These are phyloP conservation scores for Pseudopyricularia cyperi DNA, from an alignment of 2,329 filamentous ascomycete genomes.

Conservation along the genomic window DNA sequence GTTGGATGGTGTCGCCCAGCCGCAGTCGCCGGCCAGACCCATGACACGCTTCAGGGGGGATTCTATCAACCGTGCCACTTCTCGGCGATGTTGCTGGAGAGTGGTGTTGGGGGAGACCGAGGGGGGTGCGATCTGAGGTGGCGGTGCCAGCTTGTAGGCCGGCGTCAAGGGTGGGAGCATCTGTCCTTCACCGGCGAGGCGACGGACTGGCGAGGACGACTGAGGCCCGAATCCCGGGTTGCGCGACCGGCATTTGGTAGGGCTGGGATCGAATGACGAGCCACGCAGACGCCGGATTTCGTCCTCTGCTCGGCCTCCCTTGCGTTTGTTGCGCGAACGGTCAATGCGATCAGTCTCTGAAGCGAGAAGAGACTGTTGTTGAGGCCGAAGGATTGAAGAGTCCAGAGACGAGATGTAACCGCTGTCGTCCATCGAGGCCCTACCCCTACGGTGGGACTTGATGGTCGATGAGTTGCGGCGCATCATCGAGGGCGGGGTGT, in stretches of 20 bases:
- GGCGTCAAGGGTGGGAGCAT: constrained; percentile 72
- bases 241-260: constrained; percentile 53
- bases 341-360: constrained; percentile 62
- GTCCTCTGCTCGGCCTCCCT: constrained; percentile 74
- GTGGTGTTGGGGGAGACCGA: constrained; percentile 92
- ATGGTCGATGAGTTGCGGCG: constrained; percentile 42
- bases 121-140: constrained; percentile 38
- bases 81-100: constrained; percentile 73
- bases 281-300: constrained; percentile 88
- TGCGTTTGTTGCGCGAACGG: constrained; percentile 50
- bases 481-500: constrained; percentile 46
- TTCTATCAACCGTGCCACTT: constrained; percentile 68
- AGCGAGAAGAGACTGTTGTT: constrained; percentile 53
- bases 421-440: constrained; percentile 74
- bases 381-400: constrained; percentile 71
- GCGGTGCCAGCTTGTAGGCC: constrained; percentile 64
- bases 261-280: constrained; percentile 77
- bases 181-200: constrained; percentile 29
- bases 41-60: constrained; percentile 49
- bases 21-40: constrained; percentile 17
- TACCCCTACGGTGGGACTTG: constrained; percentile 62
- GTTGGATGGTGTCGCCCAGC: constrained; percentile 53
- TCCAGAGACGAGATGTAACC: constrained; percentile 95
- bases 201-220: constrained; percentile 58
- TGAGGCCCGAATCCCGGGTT: constrained; percentile 32